Evolutionary conservation across 768 basidiomycete genomes (phyloP).

Genomic region (Rhizopogon roseolus): DNA sequence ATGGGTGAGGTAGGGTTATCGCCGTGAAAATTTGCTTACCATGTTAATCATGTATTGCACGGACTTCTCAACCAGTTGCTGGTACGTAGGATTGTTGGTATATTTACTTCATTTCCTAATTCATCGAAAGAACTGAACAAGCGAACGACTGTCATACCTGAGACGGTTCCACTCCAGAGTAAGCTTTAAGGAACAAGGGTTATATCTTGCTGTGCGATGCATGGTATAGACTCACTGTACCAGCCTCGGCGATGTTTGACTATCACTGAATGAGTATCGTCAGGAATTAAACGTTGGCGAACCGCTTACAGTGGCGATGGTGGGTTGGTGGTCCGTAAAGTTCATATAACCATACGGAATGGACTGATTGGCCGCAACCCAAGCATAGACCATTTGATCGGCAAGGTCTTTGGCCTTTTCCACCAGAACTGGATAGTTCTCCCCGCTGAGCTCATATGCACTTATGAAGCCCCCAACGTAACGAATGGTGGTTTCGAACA

Average conservation of each 20-base stretch:
- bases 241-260: conserved; percentile 43
- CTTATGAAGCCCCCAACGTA: conserved; percentile 64
- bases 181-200: conserved; percentile 31
- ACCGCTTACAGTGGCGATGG: conserved; percentile 24
- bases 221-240: conserved; percentile 31
- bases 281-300: neutral
- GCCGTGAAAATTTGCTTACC: conserved; percentile 23
- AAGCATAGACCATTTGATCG: conserved; percentile 60
- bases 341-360: conserved; percentile 36
- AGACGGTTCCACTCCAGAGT: conserved; percentile 55
- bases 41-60: conserved; percentile 47
- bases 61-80: conserved; percentile 44
- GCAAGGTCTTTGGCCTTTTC: conserved; percentile 59
- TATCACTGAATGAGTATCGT: conserved; percentile 24
- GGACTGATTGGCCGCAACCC: conserved; percentile 39
- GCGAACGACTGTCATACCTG: conserved; percentile 19
- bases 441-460: conserved; percentile 63
- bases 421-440: conserved; percentile 45
- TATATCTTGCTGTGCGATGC: neutral
- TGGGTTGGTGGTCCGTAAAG: conserved; percentile 32
- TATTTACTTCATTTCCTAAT: conserved; percentile 26
- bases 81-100: conserved; percentile 59
- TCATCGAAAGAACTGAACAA: neutral
- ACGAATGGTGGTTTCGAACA: conserved; percentile 78
- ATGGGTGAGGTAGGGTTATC: neutral